Evolutionary conservation across 2,329 filamentous ascomycete species (phyloP).

Genomic region (Pseudocercospora fijiensis): DNA sequence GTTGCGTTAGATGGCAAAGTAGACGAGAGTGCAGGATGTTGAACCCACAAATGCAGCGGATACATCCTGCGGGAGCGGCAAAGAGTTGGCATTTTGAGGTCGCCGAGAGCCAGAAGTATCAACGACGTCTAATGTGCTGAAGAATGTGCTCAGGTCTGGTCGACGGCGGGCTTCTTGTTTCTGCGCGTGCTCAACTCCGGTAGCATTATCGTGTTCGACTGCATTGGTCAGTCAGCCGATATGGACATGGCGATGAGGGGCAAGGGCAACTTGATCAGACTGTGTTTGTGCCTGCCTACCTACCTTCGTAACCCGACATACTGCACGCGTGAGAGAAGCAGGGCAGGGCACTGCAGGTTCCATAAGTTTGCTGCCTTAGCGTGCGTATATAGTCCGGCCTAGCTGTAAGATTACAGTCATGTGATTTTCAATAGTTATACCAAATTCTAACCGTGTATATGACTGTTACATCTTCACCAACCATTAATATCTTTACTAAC

Average conservation of each 20-base stretch:
- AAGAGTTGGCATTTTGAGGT: slow-evolving; percentile 55
- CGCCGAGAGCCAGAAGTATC: slow-evolving; percentile 53
- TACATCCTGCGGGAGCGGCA: slow-evolving; percentile 61
- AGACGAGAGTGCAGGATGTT: neutral
- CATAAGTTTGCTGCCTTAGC: too few relatives aligned
- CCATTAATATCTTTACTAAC: too few relatives aligned
- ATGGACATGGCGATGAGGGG: neutral
- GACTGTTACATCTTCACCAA: too few relatives aligned
- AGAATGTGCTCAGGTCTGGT: slow-evolving; percentile 65
- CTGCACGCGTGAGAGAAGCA: neutral
- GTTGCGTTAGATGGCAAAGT: neutral
- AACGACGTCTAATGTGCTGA: slow-evolving; percentile 60
- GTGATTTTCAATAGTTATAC: too few relatives aligned
- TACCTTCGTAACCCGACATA: slow-evolving; percentile 11
- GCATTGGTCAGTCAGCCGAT: slow-evolving; percentile 6
- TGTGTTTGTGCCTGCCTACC: neutral
- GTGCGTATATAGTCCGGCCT: too few relatives aligned
- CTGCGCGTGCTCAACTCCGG: slow-evolving; percentile 37
- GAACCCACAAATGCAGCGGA: slow-evolving; percentile 51
- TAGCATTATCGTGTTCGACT: slow-evolving; percentile 54
- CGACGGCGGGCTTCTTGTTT: slow-evolving; percentile 47
- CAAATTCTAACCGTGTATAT: too few relatives aligned
- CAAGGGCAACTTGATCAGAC: neutral
- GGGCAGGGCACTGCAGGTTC: too few relatives aligned
- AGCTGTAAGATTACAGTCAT: too few relatives aligned